Percentiles rank a stretch among this genome's conserved stretches.
Conservation (phyloP, 352 stramenopile genomes). For the Phytophthora crassamura region DNA sequence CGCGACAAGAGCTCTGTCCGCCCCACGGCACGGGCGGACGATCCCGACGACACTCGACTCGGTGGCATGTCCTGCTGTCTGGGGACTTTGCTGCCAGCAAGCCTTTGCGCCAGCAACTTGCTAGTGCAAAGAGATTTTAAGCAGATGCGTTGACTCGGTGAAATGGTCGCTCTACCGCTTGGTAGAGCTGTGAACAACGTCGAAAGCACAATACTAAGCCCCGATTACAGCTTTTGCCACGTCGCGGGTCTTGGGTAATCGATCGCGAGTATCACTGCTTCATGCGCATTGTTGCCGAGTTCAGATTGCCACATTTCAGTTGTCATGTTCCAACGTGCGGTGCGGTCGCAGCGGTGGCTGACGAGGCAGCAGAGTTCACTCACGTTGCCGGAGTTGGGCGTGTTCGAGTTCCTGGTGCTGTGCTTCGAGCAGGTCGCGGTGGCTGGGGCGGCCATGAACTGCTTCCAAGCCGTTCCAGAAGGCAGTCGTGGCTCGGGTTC, state of each 20-base stretch:
- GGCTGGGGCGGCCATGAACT: constrained; percentile 36
- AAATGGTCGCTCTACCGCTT: background rate
- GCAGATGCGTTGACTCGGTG: background rate
- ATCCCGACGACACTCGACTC: too few relatives aligned
- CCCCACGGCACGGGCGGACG: background rate
- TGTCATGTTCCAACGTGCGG: constrained; percentile 8
- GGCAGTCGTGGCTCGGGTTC: background rate
- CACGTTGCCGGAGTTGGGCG: constrained; percentile 26
- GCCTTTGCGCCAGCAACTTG: too few relatives aligned
- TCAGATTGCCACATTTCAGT: background rate
- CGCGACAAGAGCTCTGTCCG: background rate
- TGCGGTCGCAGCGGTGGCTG: constrained; percentile 25
- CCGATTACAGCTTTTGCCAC: constrained; percentile 6
- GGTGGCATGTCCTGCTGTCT: too few relatives aligned
- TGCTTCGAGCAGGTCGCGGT: constrained; percentile 39
- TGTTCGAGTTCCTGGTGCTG: constrained; percentile 38
- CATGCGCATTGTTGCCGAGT: background rate
- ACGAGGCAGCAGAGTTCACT: constrained; percentile 23
- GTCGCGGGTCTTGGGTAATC: constrained; percentile 13
- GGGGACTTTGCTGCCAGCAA: too few relatives aligned
- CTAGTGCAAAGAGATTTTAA: too few relatives aligned
- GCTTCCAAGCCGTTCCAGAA: constrained; percentile 16
- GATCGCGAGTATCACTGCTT: background rate
- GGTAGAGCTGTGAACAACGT: too few relatives aligned
- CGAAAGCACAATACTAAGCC: too few relatives aligned